These are phyloP conservation scores for Talaromyces sp. DNA, from an alignment of 2,329 filamentous ascomycete genomes.

Conservation along the genomic window DNA sequence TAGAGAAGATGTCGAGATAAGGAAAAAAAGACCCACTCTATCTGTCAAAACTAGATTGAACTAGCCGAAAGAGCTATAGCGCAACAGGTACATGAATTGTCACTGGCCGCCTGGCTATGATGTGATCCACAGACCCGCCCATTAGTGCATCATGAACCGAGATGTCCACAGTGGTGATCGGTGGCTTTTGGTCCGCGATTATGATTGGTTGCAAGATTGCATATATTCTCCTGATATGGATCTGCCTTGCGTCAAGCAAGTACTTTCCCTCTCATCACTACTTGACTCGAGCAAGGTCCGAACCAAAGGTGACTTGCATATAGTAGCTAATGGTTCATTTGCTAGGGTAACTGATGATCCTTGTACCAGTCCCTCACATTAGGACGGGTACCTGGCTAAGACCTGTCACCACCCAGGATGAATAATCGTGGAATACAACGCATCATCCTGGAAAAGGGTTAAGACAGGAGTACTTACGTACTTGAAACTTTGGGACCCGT, in stretches of 20 bases:
- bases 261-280: not conserved
- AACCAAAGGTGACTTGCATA: not conserved
- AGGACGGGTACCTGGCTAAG: not conserved
- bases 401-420: not conserved
- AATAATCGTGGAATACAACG: not conserved
- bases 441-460: not conserved
- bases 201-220: not conserved
- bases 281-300: conserved; percentile 1
- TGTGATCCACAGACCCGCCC: not conserved
- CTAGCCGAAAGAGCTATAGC: not conserved
- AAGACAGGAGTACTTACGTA: not conserved
- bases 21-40: not conserved
- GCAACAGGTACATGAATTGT: rapidly evolving
- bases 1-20: conserved; percentile 5
- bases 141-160: not conserved
- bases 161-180: not conserved
- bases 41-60: not conserved
- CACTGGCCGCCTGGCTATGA: not conserved
- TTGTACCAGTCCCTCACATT: not conserved
- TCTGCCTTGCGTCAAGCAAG: conserved; percentile 5
- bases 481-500: not conserved
- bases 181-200: not conserved
- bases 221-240: not conserved
- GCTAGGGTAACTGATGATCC: not conserved
- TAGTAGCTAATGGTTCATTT: too few species aligned